Evolutionary conservation across 2,329 filamentous ascomycete genomes (phyloP), one percentile per base, ranked within the genome.

Genomic region (Neurospora sp.): DNA sequence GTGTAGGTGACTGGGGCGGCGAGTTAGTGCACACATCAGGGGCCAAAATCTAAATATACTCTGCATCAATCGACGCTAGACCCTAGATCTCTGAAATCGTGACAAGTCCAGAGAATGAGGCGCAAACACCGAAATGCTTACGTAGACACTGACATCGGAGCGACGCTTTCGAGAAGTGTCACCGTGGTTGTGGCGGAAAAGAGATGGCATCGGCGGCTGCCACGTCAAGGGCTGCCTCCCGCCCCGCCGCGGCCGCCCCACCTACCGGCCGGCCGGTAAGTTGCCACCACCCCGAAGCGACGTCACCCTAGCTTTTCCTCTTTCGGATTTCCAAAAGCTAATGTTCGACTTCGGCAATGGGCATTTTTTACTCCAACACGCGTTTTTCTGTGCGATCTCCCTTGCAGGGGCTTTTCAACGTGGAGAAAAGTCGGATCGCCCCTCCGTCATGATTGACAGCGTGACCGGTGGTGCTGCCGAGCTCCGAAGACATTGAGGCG

Each of bases 201-300:
- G 19, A 62, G 52, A 62, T 33, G 28, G 52, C 52, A 62, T 33
- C 66, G 66, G 66, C 36, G 23, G 41, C 39, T 57, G 67, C 41
- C 67, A 68, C 67, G 67, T 68, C 67, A 68, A 68, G 40, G 67
- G 67, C 41, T 68, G 67, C 67, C 67, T 68, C 66, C 67, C 43
- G 67, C 41, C 33, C 23, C 41, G 36, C 66, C n/a, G 66, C 36
- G 66, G 36, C 66, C 10, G 66, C 36, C 66, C 66, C 65, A 38
- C 38, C n/a, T 66, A 37, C 65, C 38, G 66, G 66, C 38, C 66
- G n/a, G n/a, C 36, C 36, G 36, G 36, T 39, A 66, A 40, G n/a
- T 66, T 66, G n/a, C 66, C 36, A 66, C 52, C 52, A 62, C 15
- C 52, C 23, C 52, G 28, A 62, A 62, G 52, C 23, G 52, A 62